A percentile compares a stretch with the other conserved stretches of the same genome.
Evolutionary conservation across 805 yeast genomes (phyloP).

Genomic region (Saccharomycopsis sp.): DNA sequence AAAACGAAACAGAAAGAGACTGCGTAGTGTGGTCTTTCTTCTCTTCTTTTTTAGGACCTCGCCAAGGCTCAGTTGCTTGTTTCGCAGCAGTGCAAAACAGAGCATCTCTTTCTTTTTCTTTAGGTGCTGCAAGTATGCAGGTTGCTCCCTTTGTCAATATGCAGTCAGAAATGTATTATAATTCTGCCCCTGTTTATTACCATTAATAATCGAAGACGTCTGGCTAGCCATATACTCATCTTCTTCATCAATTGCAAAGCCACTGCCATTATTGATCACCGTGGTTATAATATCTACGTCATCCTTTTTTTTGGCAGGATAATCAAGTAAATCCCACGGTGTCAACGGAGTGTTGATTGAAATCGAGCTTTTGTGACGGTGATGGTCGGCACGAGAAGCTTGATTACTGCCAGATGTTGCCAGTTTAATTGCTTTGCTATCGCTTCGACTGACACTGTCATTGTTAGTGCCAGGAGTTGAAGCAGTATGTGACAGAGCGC

Average conservation of each 20-base stretch:
- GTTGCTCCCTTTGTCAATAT: no score
- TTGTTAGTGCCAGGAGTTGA: not conserved
- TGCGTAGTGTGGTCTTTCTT: no score
- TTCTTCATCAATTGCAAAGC: not conserved
- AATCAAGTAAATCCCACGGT: constrained; percentile 21
- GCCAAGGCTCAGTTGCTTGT: no score
- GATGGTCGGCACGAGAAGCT: not conserved
- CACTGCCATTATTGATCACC: not conserved
- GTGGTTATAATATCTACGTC: not conserved
- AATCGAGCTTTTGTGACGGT: not conserved
- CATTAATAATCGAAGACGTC: not conserved
- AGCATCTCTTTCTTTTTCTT: no score
- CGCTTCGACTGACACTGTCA: not conserved
- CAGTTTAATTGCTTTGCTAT: not conserved
- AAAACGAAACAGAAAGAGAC: no score
- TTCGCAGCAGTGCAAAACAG: no score
- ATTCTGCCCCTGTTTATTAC: not conserved
- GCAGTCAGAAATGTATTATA: not conserved
- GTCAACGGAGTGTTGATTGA: constrained; percentile 19
- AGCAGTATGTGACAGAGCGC: not conserved
- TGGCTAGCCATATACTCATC: not conserved
- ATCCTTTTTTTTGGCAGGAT: not conserved
- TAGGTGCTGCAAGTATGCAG: no score
- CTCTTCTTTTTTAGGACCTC: no score
- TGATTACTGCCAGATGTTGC: not conserved